Evolutionary conservation across 176 grass and related monocot genomes (phyloP), one percentile per base, ranked within the genome.

Genomic region (Panicum miliaceum): DNA sequence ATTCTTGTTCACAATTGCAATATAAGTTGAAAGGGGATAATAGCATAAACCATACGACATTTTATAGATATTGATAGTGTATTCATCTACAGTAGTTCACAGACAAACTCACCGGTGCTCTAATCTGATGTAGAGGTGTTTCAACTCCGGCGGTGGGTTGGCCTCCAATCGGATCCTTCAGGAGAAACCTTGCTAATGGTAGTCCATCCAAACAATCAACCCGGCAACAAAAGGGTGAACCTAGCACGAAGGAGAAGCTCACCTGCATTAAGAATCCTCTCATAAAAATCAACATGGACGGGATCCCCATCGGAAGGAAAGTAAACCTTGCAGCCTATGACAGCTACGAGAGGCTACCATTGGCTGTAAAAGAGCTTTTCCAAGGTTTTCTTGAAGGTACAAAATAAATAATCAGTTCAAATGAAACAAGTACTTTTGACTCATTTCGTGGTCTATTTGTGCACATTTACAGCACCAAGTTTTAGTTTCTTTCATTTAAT

Each of bases 211-310:
- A 88, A 82, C 91, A 91, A 84, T 51, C 75, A 45, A 48, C 71
- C 36, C 81, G 89, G 57, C 79, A 70, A 4, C 84, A 82, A 81
- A 89, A 76, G 52, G 58, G 19, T 16, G 76, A 91, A 81, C 36
- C 71, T 10, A 83, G 76, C 63, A 77, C n/a, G 5, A 94, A 89
- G 68, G 51, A 29, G 15, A 87, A 81, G 12, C 40, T 85, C 64
- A 79, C 71, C 80, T 75, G 65, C 88, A 96, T 86, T 81, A 96
- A 94, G 67, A 78, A 80, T 45, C 75, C 81, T 74, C 86, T 96
- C 10, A 81, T 99, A 32, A 99, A 99, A 85, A 96, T 99, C 74
- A 96, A 99, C 91, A 99, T 99, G 97, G 97, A 99, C 57, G 97
- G 97, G 47, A 90, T 94, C 52, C 93, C 90, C 20, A 99, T 99